Percentiles rank a stretch among this genome's conserved stretches.
phyloP scores from a whole-genome alignment of 768 basidiomycete species.

The Dioszegia hungarica region DNA sequence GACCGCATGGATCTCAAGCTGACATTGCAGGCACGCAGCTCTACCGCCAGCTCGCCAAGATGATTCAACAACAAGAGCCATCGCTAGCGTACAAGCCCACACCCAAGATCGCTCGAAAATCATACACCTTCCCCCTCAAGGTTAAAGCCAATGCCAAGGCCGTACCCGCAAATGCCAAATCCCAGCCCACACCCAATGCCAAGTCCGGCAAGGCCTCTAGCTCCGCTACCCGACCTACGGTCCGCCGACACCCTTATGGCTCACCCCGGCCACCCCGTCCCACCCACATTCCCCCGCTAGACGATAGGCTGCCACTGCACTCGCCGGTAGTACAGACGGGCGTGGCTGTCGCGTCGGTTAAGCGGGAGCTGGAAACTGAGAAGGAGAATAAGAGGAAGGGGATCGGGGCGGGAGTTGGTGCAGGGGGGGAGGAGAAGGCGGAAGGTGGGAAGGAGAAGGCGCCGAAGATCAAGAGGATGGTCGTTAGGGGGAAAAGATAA shows the following conservation, averaged over 20 bases:
- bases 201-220: background rate
- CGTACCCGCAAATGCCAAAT: background rate
- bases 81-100: conserved; percentile 8
- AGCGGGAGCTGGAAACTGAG: conserved; percentile 72
- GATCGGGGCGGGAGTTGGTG: conserved; percentile 25
- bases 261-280: conserved; percentile 62
- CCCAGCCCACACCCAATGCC: conserved; percentile 5
- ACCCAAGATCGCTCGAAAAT: background rate
- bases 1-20: too few relatives aligned
- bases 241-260: conserved; percentile 6
- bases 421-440: conserved; percentile 7
- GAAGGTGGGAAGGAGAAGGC: conserved; percentile 17
- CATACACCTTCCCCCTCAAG: too few relatives aligned
- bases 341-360: conserved; percentile 74
- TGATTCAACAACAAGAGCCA: conserved; percentile 39
- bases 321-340: conserved; percentile 73
- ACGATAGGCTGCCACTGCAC: conserved; percentile 70
- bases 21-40: conserved; percentile 51
- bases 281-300: conserved; percentile 66
- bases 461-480: conserved; percentile 48
- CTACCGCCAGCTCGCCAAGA: conserved; percentile 36
- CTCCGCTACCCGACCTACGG: conserved; percentile 30
- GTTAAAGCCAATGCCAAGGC: too few relatives aligned
- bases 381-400: conserved; percentile 51
- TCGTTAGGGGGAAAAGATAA: conserved; percentile 47